Conservation (phyloP, 202 grass and related monocot species). For the Elaeis oleifera region DNA sequence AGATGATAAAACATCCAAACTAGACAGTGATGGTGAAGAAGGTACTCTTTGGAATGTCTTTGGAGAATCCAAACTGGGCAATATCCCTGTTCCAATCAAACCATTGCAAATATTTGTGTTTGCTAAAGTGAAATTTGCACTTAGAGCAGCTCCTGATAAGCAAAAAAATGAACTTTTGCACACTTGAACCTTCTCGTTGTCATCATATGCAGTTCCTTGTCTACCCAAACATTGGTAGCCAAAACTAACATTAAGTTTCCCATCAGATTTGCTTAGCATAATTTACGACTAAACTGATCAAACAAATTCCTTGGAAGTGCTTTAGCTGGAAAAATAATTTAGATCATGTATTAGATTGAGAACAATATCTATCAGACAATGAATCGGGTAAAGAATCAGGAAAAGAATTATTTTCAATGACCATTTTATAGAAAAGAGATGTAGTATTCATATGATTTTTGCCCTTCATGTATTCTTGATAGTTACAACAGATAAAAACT, state of each 20-base stretch:
- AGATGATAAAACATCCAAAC: conserved; percentile 54
- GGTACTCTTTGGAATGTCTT: conserved; percentile 82
- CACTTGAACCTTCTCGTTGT: no score
- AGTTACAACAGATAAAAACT: no score
- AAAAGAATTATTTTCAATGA: no score
- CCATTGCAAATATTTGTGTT: conserved; percentile 98
- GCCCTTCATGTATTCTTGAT: no score
- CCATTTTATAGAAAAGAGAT: no score
- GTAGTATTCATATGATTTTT: no score
- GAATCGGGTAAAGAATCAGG: no score
- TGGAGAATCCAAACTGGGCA: conserved; percentile 90
- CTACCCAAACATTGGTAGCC: conserved; percentile 1
- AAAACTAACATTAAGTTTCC: conserved; percentile 17
- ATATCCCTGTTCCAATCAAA: conserved; percentile 77
- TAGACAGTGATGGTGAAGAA: conserved; percentile 83
- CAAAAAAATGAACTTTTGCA: conserved; percentile 68
- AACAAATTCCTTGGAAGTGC: not conserved
- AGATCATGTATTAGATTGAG: not conserved
- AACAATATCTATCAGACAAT: not conserved
- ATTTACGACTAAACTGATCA: not conserved
- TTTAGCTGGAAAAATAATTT: not conserved
- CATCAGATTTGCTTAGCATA: conserved; percentile 15
- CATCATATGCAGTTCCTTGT: not conserved
- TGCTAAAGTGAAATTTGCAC: conserved; percentile 89
- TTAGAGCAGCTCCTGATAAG: conserved; percentile 89